Base-by-base conservation (phyloP, 2,329 filamentous ascomycete genomes). In the Alternaria triticimaculans region DNA sequence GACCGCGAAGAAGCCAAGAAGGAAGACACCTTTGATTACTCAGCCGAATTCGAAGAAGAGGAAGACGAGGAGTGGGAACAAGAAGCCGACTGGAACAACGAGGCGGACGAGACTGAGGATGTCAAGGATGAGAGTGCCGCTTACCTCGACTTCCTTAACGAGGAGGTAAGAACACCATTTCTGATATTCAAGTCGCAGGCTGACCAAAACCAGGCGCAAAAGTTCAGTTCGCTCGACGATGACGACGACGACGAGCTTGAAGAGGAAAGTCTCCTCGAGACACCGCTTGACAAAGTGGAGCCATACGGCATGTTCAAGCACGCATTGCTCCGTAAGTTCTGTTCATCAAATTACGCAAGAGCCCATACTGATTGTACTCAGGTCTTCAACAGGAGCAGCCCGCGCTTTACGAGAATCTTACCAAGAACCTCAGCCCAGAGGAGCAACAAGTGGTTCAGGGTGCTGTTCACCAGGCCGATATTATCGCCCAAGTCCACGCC, bases 121-220 rank as follows among this genome's bases (percentile, higher is more conserved):
- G 86, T 89, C 73, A 92, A 94, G 76, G 95, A 97, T 73, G 95
- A 98, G 82, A 96, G 93, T 79, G 91, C 92, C 23, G 93, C 95
- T 6, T 99, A 99, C 79, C 88, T 99, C 50, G 94, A 98, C 71
- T 99, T 99, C 84, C 83, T 99, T 26, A 96, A 95, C 72, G 92
- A 96, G 78, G 95, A 98, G 85, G 91, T 90, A 77, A 78, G 85
- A 75, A 3, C 8, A 43, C 5, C 18, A 20, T 43, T 11, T 33
- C 12, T 5, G 7, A 26, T 11, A 55, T 28, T 58, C 41, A 8
- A 23, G 33, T 33, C 10, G 12, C 75, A 45, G 63, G 75, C 80
- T 78, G 77, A 80, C 50, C 5, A 43, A 11, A 8, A 7, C 6
- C 69, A 93, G 89, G 93, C 94, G 12, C 90, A 93, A 73, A 96